phyloP scores from a whole-genome alignment of 2,329 filamentous ascomycete genomes.

The Verticillium longisporum region DNA sequence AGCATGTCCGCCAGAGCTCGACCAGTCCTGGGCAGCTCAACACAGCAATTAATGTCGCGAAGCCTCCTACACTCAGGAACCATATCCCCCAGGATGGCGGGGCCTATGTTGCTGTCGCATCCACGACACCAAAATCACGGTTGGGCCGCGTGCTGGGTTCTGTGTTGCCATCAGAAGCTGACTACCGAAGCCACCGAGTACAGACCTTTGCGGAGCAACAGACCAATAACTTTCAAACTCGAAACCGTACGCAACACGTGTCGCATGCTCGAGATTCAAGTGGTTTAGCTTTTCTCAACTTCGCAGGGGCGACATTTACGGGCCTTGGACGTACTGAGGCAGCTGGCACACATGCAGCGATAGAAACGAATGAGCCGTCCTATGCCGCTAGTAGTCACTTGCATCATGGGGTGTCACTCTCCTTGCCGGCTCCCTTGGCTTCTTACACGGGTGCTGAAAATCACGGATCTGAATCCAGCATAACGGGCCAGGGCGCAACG shows the following conservation, averaged over 20 bases:
- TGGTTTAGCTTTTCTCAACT: slow-evolving; percentile 4
- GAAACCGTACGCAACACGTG: neutral
- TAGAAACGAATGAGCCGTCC: slow-evolving; percentile 1
- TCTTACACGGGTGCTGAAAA: neutral
- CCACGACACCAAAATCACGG: neutral
- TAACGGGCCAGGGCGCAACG: neutral
- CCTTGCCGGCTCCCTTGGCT: slow-evolving; percentile 1
- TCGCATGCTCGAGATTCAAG: neutral
- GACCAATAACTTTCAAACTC: neutral
- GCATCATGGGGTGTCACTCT: slow-evolving; percentile 1
- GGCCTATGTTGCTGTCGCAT: neutral
- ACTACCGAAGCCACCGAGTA: neutral
- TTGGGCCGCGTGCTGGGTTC: neutral
- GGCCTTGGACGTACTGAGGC: slow-evolving; percentile 5
- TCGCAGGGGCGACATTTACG: slow-evolving; percentile 6
- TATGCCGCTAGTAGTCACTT: slow-evolving; percentile 2
- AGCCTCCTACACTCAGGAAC: slow-evolving; percentile 3
- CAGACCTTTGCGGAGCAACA: slow-evolving; percentile 1
- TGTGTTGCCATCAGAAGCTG: neutral
- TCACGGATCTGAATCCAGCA: neutral
- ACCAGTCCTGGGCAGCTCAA: neutral
- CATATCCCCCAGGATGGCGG: slow-evolving; percentile 7
- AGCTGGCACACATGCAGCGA: neutral
- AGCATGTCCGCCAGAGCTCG: neutral
- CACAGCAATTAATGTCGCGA: neutral